Evolutionary conservation across 768 basidiomycete genomes (phyloP).

Genomic region (Tulasnella sp.): DNA sequence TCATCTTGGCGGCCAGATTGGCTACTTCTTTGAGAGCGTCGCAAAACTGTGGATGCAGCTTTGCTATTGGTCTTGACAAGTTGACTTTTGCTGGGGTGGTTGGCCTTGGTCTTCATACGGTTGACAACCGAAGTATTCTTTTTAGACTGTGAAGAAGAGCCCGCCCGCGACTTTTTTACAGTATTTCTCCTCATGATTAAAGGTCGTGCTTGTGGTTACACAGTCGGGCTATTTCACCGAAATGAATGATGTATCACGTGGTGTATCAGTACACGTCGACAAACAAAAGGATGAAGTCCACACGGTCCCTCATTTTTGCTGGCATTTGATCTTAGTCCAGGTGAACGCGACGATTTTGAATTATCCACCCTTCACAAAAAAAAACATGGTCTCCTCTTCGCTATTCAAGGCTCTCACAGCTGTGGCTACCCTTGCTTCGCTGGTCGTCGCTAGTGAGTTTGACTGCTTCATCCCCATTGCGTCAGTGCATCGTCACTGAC

Average conservation of each 20-base stretch:
- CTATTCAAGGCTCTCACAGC: neutral
- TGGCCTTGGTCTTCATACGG: too few relatives aligned
- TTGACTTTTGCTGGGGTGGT: too few relatives aligned
- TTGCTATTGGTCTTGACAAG: too few relatives aligned
- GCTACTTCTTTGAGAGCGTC: too few relatives aligned
- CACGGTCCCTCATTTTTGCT: neutral
- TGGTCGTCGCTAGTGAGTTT: conserved; percentile 13
- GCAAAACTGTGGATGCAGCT: too few relatives aligned
- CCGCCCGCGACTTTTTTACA: too few relatives aligned
- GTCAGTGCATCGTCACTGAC: neutral
- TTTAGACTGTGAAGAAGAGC: too few relatives aligned
- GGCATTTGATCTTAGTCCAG: neutral
- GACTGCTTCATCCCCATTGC: neutral
- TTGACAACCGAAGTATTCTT: too few relatives aligned
- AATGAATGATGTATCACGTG: neutral
- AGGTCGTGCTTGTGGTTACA: too few relatives aligned
- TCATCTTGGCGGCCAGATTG: too few relatives aligned
- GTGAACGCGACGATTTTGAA: too few relatives aligned
- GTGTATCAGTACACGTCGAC: neutral
- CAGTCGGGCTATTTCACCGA: neutral
- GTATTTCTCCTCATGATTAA: too few relatives aligned
- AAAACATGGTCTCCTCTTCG: conserved; percentile 3
- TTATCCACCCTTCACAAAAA: neutral
- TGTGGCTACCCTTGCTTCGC: conserved; percentile 2
- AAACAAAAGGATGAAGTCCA: neutral